Conservation (phyloP, 1,284 basidiomycete genomes). For the Takashimella koratensis region DNA sequence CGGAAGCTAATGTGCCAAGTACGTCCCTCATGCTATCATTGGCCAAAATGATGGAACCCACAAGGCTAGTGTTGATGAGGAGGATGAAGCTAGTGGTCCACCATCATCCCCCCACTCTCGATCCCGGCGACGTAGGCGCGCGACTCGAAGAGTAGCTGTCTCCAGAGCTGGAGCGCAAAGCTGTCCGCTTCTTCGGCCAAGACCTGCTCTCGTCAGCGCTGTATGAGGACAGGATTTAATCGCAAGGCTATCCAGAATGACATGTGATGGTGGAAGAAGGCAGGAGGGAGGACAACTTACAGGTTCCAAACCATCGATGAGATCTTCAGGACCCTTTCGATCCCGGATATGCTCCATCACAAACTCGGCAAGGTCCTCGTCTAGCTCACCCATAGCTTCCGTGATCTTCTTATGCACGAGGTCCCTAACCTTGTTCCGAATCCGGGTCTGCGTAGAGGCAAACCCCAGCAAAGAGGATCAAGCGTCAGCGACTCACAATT, state of each 20-base stretch:
- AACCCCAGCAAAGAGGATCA: neutral
- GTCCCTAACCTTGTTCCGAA: slow-evolving; percentile 75
- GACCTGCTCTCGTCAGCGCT: no score
- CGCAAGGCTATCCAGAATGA: neutral
- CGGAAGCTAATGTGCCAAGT: no score
- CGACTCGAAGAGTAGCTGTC: slow-evolving; percentile 77
- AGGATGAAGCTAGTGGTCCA: no score
- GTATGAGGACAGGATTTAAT: no score
- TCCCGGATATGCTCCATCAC: slow-evolving; percentile 82
- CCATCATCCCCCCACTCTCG: slow-evolving; percentile 30
- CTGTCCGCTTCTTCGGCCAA: slow-evolving; percentile 80
- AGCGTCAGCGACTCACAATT: neutral
- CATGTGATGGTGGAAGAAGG: no score
- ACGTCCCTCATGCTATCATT: no score
- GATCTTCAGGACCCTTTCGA: slow-evolving; percentile 71
- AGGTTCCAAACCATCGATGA: slow-evolving; percentile 79
- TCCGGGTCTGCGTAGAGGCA: slow-evolving; percentile 62
- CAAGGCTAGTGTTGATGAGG: no score
- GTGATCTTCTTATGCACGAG: slow-evolving; percentile 73
- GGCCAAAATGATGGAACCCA: no score
- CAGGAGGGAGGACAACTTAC: slow-evolving; percentile 60
- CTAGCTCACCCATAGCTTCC: slow-evolving; percentile 75
- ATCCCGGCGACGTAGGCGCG: slow-evolving; percentile 28
- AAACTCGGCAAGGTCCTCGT: slow-evolving; percentile 75
- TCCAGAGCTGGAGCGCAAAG: slow-evolving; percentile 71